These are phyloP conservation scores for Neofusicoccum sp. DNA, from an alignment of 2,329 filamentous ascomycete genomes.

Conservation along the genomic window DNA sequence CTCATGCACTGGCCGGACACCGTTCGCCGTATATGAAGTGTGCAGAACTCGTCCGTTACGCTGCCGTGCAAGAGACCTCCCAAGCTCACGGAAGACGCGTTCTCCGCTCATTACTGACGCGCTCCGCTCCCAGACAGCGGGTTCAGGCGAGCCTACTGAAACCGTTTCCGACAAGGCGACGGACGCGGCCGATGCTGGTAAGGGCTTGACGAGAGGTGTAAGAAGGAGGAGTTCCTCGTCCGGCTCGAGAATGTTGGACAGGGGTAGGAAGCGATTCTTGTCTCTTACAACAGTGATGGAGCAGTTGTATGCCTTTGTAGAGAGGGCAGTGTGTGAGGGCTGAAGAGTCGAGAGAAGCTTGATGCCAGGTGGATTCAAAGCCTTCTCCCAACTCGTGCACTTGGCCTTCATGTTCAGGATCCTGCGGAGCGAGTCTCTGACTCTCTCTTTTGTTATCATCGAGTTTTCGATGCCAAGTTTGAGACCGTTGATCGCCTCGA, in stretches of 20 bases:
- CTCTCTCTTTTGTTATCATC: conserved; percentile 78
- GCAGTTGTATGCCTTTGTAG: conserved; percentile 83
- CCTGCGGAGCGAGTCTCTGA: conserved; percentile 77
- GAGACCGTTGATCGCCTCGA: conserved; percentile 87
- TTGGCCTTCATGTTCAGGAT: conserved; percentile 79
- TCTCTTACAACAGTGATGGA: conserved; percentile 94
- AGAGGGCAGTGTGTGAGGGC: conserved; percentile 77
- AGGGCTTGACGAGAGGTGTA: conserved; percentile 85
- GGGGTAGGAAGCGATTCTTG: conserved; percentile 79
- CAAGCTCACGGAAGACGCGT: conserved; percentile 87
- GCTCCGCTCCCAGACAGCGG: conserved; percentile 57
- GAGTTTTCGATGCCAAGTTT: conserved; percentile 89
- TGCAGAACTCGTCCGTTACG: conserved; percentile 85
- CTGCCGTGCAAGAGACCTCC: conserved; percentile 81
- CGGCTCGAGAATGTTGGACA: conserved; percentile 77
- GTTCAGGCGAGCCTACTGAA: conserved; percentile 60
- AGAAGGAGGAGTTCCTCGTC: conserved; percentile 88
- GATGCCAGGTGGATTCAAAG: conserved; percentile 82
- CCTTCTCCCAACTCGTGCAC: conserved; percentile 89
- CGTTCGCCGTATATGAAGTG: conserved; percentile 93
- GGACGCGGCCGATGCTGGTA: conserved; percentile 86
- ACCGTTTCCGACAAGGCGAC: conserved; percentile 67
- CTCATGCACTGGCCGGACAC: conserved; percentile 88
- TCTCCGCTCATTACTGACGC: conserved; percentile 84
- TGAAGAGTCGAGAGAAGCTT: conserved; percentile 78